Conservation (phyloP, 1,284 basidiomycete species). For the Tylopilus sp. region DNA sequence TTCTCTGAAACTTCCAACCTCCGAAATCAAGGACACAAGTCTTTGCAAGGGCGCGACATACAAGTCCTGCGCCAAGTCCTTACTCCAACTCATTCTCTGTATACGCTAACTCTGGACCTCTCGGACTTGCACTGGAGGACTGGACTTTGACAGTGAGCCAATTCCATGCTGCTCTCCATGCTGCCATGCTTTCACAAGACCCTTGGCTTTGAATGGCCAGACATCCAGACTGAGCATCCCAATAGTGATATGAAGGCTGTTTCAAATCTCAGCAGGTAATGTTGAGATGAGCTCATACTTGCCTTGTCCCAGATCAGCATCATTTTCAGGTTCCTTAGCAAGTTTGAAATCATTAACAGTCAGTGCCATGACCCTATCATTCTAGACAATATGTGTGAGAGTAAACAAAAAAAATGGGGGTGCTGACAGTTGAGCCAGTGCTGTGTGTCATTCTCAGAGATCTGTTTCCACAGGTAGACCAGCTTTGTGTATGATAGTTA, state of each 20-base stretch:
- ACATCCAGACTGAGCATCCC: constrained; percentile 66
- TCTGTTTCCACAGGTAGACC: constrained; percentile 45
- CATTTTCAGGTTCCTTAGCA: constrained; percentile 10
- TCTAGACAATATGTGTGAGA: constrained; percentile 72
- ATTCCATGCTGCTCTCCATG: constrained; percentile 37
- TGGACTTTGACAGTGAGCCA: too few relatives aligned
- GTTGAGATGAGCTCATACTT: constrained; percentile 49
- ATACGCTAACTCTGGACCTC: too few relatives aligned
- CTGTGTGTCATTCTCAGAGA: constrained; percentile 69
- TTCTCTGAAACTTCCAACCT: too few relatives aligned
- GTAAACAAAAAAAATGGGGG: constrained; percentile 62
- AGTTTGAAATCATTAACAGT: constrained; percentile 59
- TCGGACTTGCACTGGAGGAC: too few relatives aligned
- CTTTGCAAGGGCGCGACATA: too few relatives aligned
- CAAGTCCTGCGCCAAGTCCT: too few relatives aligned
- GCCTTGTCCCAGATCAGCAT: constrained; percentile 34
- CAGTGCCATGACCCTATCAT: constrained; percentile 78
- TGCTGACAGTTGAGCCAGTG: constrained; percentile 42
- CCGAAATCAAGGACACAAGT: too few relatives aligned
- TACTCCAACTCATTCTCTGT: too few relatives aligned
- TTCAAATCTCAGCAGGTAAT: constrained; percentile 49
- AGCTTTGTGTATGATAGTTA: constrained; percentile 83
- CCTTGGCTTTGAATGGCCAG: constrained; percentile 69
- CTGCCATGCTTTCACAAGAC: constrained; percentile 60
- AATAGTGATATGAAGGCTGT: constrained; percentile 83